A percentile compares a stretch with the other conserved stretches of the same genome.
phyloP scores from a whole-genome alignment of 2,329 filamentous ascomycete species.

The Daldinia eschscholtzii region DNA sequence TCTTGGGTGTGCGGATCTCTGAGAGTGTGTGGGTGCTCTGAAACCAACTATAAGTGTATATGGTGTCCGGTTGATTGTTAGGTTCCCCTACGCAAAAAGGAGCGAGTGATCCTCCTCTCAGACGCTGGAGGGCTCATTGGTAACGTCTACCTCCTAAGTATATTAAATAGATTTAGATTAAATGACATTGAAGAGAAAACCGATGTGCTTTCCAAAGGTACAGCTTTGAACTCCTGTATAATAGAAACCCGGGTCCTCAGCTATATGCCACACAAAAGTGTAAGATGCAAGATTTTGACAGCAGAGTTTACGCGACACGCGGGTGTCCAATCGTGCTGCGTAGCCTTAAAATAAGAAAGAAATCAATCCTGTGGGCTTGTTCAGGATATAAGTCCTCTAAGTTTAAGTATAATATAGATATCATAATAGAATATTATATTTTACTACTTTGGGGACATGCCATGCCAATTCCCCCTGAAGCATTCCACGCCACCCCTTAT shows the following conservation, averaged over 20 bases:
- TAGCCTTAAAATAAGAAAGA: neutral
- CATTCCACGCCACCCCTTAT: neutral
- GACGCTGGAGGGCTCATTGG: neutral
- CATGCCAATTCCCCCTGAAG: neutral
- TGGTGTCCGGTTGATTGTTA: neutral
- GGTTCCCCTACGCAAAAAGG: neutral
- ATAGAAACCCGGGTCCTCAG: neutral
- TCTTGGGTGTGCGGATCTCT: neutral
- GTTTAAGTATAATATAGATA: neutral
- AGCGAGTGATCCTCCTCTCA: neutral
- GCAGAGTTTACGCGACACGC: neutral
- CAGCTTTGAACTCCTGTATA: neutral
- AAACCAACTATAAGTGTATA: constrained; percentile 27
- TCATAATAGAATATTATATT: neutral
- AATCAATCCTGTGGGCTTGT: constrained; percentile 14
- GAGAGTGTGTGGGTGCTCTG: constrained; percentile 19
- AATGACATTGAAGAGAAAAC: neutral
- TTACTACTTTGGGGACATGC: neutral
- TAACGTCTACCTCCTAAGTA: neutral
- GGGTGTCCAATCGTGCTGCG: neutral
- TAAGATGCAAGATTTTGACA: neutral
- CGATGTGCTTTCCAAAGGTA: neutral
- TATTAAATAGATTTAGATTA: neutral
- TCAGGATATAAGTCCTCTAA: neutral
- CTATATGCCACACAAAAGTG: neutral